Conservation (phyloP, 352 stramenopile genomes). For the Phytophthora colocasiae region DNA sequence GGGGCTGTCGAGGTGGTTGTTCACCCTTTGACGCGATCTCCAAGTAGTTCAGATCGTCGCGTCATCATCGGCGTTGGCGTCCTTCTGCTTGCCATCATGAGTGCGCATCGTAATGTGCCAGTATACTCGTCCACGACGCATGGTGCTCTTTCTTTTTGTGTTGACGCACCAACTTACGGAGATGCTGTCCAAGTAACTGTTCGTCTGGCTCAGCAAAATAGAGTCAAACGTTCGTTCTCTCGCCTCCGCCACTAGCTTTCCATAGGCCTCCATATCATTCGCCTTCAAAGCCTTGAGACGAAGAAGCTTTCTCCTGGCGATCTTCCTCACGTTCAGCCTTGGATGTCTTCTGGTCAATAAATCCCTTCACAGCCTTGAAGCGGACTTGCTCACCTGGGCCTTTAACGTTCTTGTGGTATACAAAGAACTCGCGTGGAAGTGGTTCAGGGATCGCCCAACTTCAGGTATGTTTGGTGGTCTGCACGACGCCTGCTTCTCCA, state of each 20-base stretch:
- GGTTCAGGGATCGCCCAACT: conserved; percentile 82
- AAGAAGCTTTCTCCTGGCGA: conserved; percentile 86
- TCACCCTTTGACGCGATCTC: conserved; percentile 87
- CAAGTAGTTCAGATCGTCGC: conserved; percentile 88
- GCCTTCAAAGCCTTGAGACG: conserved; percentile 91
- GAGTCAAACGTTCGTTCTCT: conserved; percentile 98
- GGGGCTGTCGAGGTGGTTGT: conserved; percentile 91
- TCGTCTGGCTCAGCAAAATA: conserved; percentile 97
- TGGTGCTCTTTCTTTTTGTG: conserved; percentile 90
- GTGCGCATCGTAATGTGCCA: conserved; percentile 44
- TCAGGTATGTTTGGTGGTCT: conserved; percentile 82
- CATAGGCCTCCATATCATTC: conserved; percentile 99
- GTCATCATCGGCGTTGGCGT: conserved; percentile 51
- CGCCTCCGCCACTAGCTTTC: conserved; percentile 96
- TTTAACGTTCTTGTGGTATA: conserved; percentile 91
- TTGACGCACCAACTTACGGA: conserved; percentile 90
- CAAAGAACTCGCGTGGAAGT: conserved; percentile 87
- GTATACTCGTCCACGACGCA: conserved; percentile 58
- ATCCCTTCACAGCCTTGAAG: conserved; percentile 76
- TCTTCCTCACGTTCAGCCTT: conserved; percentile 89
- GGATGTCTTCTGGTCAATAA: conserved; percentile 78
- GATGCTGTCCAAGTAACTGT: conserved; percentile 97
- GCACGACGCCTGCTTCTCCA: conserved; percentile 84
- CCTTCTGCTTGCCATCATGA: conserved; percentile 34
- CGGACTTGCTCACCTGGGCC: conserved; percentile 67